phyloP scores from a whole-genome alignment of 1,139 yeast genomes.

The Groenewaldozyma auringiensis region DNA sequence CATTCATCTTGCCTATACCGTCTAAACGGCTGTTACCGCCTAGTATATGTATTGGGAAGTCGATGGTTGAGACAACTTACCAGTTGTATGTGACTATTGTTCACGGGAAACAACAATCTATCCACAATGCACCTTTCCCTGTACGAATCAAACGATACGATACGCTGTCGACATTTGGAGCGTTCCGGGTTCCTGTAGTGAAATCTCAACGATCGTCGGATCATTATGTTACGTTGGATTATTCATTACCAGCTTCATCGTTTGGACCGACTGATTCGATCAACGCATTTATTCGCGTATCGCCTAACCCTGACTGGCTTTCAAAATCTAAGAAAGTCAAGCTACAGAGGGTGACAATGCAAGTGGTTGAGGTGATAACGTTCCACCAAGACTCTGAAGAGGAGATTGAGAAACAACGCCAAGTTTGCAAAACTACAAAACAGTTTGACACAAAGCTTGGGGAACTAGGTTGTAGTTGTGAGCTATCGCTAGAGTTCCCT shows the following conservation, averaged over 20 bases:
- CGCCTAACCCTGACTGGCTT: conserved; percentile 33
- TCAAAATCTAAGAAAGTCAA: conserved; percentile 31
- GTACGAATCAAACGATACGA: conserved; percentile 33
- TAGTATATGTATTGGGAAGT: conserved; percentile 29
- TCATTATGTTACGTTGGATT: conserved; percentile 32
- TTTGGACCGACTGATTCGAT: conserved; percentile 36
- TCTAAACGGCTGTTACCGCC: conserved; percentile 31
- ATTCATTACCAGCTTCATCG: conserved; percentile 31
- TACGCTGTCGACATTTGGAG: conserved; percentile 35
- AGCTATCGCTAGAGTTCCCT: conserved; percentile 30
- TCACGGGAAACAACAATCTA: conserved; percentile 21
- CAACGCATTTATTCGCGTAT: conserved; percentile 25
- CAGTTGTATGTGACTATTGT: conserved; percentile 29
- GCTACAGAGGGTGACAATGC: conserved; percentile 31
- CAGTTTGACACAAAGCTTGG: conserved; percentile 27
- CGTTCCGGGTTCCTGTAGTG: conserved; percentile 28
- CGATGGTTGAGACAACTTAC: conserved; percentile 29
- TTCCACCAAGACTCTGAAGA: conserved; percentile 30
- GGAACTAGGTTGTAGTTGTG: conserved; percentile 24
- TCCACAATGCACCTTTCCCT: conserved; percentile 28
- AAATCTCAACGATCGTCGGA: conserved; percentile 28
- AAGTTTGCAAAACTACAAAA: conserved; percentile 26
- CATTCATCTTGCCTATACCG: conserved; percentile 33
- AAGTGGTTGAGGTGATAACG: conserved; percentile 31
- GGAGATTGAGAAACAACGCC: conserved; percentile 26